Evolutionary conservation across 2,329 filamentous ascomycete species (phyloP).

Genomic region (Botrytis hyacinthi): DNA sequence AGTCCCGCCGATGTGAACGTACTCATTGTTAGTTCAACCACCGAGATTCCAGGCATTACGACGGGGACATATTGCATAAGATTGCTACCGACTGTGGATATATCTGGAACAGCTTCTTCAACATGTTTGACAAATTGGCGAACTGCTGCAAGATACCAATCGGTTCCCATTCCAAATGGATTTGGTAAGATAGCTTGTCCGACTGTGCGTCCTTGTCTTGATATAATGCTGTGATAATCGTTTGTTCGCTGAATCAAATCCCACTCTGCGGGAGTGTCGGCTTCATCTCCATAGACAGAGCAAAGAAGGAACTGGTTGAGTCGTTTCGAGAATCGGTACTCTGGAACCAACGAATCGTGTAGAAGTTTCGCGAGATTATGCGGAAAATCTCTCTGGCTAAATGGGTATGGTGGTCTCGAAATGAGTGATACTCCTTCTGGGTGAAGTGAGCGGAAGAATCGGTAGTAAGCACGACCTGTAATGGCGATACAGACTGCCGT

Average conservation of each 20-base stretch:
- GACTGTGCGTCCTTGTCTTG: not conserved
- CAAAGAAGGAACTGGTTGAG: not conserved
- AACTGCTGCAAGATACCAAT: not conserved
- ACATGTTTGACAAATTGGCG: not conserved
- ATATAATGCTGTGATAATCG: not conserved
- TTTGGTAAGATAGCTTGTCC: not conserved
- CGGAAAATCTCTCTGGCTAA: not conserved
- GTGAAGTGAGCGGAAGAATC: not conserved
- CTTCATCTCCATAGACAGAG: not conserved
- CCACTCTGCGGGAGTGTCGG: not conserved
- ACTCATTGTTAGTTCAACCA: not conserved
- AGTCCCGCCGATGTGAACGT: not conserved
- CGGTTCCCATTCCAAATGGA: slow-evolving; percentile 2
- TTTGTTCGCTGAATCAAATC: not conserved
- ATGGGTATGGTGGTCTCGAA: not conserved
- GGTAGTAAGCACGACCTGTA: not conserved
- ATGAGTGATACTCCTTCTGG: not conserved
- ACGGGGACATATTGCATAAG: not conserved
- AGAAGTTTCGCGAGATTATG: not conserved
- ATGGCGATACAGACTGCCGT: not conserved
- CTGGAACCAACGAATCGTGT: not conserved
- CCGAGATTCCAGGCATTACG: not conserved
- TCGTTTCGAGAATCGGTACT: not conserved
- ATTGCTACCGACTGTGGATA: not conserved
- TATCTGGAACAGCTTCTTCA: not conserved